phyloP scores from a whole-genome alignment of 2,329 filamentous ascomycete species.

The Claviceps sp. region DNA sequence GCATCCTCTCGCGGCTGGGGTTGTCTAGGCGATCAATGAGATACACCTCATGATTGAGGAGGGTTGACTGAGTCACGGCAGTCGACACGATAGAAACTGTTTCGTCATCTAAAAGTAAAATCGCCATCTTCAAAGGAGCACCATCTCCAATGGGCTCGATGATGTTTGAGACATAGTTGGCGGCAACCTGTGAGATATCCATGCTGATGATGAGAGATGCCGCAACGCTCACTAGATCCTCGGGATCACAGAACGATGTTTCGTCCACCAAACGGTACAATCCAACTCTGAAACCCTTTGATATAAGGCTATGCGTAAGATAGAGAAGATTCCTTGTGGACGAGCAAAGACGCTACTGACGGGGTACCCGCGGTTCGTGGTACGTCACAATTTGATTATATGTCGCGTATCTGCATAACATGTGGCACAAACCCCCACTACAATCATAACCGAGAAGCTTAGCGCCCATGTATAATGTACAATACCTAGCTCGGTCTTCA shows the following conservation, averaged over 20 bases:
- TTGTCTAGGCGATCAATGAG: slow-evolving; percentile 95
- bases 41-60: slow-evolving; percentile 94
- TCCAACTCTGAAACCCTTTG: not conserved
- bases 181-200: slow-evolving; percentile 88
- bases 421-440: not conserved
- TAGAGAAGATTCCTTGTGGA: not conserved
- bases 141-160: slow-evolving; percentile 60
- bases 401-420: slow-evolving; percentile 2
- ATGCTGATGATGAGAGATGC: slow-evolving; percentile 31
- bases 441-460: not conserved
- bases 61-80: slow-evolving; percentile 84
- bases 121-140: slow-evolving; percentile 90
- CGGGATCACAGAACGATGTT: not conserved
- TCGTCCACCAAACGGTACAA: not conserved
- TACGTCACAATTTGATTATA: not conserved
- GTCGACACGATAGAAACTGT: slow-evolving; percentile 91
- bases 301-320: not conserved
- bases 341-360: not conserved
- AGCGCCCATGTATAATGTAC: too few species aligned
- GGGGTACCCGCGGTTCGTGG: not conserved
- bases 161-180: slow-evolving; percentile 94
- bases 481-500: too few species aligned
- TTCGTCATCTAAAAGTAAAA: slow-evolving; percentile 82
- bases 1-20: slow-evolving; percentile 85
- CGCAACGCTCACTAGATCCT: not conserved